Base-by-base conservation (phyloP, 2,329 filamentous ascomycete species). In the Pyrenophora tritici-repentis region DNA sequence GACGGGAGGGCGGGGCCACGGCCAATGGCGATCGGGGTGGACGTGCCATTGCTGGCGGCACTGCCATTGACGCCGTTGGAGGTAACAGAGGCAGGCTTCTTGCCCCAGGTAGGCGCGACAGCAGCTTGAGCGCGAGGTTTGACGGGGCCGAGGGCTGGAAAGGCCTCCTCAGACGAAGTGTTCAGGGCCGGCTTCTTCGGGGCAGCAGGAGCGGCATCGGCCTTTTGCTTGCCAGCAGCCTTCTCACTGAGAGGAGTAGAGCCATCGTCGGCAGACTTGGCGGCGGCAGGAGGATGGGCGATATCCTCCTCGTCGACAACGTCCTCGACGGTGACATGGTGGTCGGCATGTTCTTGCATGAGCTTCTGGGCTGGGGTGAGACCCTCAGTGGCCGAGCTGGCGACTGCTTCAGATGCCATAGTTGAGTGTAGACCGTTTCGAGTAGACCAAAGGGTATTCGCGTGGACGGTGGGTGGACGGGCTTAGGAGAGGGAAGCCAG, bases 141-240 rank as follows among this genome's bases (percentile, higher is more conserved):
- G 45, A 85, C 79, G 56, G 84, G 82, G 46, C 92, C 93, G 39
- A 99, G 84, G 63, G 92, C 87, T n/a, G 94, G 94, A 81, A 99
- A 99, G 53, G 90, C 80, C 75, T 97, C 92, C 70, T 95, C 89
- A 14, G 90, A 96, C 67, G 90, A 83, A 16, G 90, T 92, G 74
- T 97, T 90, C 55, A 97, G 78, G 44, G 80, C 56, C 29, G 61
- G 53, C 55, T 60, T 68, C 42, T 59, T 57, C 24, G 75, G 56
- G 6, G 68, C 53, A 36, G 72, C 60, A 37, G 68, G 71, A 2
- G 77, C 72, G 29, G 80, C 73, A 48, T 83, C 78, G 31, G 79
- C 80, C 71, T 86, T 87, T 70, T 88, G 85, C 78, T 90, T 91
- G 45, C 83, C 85, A 37, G 84, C 83, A 54, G 84, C 81, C 75